Percentiles rank a stretch among this genome's conserved stretches.
phyloP scores from a whole-genome alignment of 2,329 filamentous ascomycete genomes.

The Emydomyces testavorans region DNA sequence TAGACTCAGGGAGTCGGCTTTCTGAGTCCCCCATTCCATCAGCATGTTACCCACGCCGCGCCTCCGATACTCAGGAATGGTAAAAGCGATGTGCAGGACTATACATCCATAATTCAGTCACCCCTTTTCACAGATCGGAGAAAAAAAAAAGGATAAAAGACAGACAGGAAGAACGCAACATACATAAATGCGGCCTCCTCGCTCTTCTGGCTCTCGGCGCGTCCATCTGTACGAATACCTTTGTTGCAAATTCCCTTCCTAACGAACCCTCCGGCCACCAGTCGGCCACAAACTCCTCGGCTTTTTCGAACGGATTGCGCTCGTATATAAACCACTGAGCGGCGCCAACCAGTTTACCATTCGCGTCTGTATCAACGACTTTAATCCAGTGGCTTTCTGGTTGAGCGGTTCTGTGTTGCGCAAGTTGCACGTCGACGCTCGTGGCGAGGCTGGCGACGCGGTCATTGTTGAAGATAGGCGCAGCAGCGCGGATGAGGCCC shows the following conservation, averaged over 20 bases:
- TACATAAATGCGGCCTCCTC: conserved; percentile 20
- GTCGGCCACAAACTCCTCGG: conserved; percentile 15
- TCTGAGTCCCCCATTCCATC: conserved; percentile 21
- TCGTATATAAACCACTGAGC: conserved; percentile 25
- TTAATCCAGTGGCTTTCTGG: conserved; percentile 25
- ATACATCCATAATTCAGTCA: neutral
- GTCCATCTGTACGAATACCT: conserved; percentile 17
- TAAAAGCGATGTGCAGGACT: conserved; percentile 21
- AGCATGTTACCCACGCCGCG: conserved; percentile 20
- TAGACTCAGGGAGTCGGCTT: conserved; percentile 21
- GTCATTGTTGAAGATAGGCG: conserved; percentile 21
- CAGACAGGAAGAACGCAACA: conserved; percentile 5
- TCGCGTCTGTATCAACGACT: conserved; percentile 23
- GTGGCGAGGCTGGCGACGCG: conserved; percentile 13
- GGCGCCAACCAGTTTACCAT: conserved; percentile 22
- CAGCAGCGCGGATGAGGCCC: conserved; percentile 21
- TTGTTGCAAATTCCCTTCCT: conserved; percentile 17
- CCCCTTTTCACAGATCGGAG: neutral
- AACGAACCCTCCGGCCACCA: conserved; percentile 26
- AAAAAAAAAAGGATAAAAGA: neutral
- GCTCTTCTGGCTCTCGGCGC: conserved; percentile 16
- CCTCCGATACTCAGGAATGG: conserved; percentile 21
- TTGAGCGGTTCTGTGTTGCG: conserved; percentile 20
- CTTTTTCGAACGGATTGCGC: conserved; percentile 21
- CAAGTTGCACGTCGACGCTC: conserved; percentile 17